Conservation (phyloP, 352 stramenopile genomes). For the Pythium scleroteichum region DNA sequence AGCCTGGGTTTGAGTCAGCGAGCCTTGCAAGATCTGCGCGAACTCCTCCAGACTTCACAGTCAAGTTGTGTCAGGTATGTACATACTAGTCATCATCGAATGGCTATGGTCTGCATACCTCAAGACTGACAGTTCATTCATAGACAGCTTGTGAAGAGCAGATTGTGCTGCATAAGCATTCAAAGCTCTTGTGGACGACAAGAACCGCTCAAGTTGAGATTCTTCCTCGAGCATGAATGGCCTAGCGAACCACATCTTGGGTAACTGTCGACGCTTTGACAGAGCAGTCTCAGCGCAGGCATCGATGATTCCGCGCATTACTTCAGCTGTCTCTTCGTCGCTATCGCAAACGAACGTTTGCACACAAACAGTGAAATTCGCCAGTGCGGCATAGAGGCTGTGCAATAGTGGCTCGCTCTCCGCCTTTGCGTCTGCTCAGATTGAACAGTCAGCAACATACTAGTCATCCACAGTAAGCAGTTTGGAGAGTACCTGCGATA, state of each 20-base stretch:
- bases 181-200: constrained; percentile 65
- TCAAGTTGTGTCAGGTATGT: not conserved
- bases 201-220: constrained; percentile 72
- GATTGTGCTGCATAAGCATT: constrained; percentile 70
- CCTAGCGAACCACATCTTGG: constrained; percentile 72
- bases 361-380: constrained; percentile 57
- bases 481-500: constrained; percentile 46
- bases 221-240: constrained; percentile 76
- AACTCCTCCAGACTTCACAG: constrained; percentile 10
- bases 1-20: constrained; percentile 7
- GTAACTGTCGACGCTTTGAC: constrained; percentile 41
- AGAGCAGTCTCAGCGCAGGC: constrained; percentile 52
- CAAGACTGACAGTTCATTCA: constrained; percentile 54
- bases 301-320: constrained; percentile 56
- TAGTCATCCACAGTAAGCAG: constrained; percentile 1
- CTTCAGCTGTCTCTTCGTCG: constrained; percentile 36
- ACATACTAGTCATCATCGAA: not conserved
- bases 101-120: constrained; percentile 23
- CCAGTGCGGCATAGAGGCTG: constrained; percentile 53
- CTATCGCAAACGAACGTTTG: constrained; percentile 42
- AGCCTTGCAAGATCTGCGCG: constrained; percentile 1
- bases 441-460: not conserved
- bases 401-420: constrained; percentile 28
- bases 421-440: constrained; percentile 5
- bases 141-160: constrained; percentile 61